Conservation (phyloP, 176 grass and related monocot genomes). For the Dactylis glomerata region DNA sequence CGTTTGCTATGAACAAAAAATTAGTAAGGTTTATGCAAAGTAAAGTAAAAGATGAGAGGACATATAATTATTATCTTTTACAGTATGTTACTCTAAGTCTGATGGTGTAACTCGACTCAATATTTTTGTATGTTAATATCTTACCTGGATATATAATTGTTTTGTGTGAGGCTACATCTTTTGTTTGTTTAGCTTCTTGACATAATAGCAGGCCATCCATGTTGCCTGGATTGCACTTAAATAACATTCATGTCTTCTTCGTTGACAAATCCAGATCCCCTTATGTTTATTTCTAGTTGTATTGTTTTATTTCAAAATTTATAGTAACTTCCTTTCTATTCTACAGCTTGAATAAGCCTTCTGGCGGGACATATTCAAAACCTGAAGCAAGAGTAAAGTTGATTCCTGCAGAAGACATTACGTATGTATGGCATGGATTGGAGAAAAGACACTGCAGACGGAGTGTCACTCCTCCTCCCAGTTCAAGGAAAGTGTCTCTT, state of each 20-base stretch:
- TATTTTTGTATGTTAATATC: slow-evolving; percentile 25
- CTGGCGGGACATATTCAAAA: slow-evolving; percentile 37
- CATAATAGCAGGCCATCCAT: not conserved
- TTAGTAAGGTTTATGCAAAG: not conserved
- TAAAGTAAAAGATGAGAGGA: not conserved
- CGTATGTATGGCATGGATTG: slow-evolving; percentile 19
- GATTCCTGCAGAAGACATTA: slow-evolving; percentile 56
- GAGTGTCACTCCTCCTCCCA: slow-evolving; percentile 38
- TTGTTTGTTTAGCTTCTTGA: not conserved
- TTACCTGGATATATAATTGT: not conserved
- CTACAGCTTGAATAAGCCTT: slow-evolving; percentile 19
- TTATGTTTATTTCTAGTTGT: not conserved
- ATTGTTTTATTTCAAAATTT: slow-evolving; percentile 6
- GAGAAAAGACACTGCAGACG: slow-evolving; percentile 12
- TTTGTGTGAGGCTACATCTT: not conserved
- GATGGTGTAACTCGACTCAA: not conserved
- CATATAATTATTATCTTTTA: not conserved
- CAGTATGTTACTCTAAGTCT: not conserved
- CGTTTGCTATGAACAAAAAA: not conserved
- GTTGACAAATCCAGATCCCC: not conserved
- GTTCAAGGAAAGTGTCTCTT: slow-evolving; percentile 26
- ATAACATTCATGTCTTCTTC: not conserved
- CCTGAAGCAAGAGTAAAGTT: slow-evolving; percentile 53
- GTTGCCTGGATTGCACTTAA: not conserved
- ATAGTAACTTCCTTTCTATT: slow-evolving; percentile 5